A percentile compares a stretch with the other conserved stretches of the same genome.
Evolutionary conservation across 2,329 filamentous ascomycete genomes (phyloP).

Genomic region (Orbilia ellipsospora): DNA sequence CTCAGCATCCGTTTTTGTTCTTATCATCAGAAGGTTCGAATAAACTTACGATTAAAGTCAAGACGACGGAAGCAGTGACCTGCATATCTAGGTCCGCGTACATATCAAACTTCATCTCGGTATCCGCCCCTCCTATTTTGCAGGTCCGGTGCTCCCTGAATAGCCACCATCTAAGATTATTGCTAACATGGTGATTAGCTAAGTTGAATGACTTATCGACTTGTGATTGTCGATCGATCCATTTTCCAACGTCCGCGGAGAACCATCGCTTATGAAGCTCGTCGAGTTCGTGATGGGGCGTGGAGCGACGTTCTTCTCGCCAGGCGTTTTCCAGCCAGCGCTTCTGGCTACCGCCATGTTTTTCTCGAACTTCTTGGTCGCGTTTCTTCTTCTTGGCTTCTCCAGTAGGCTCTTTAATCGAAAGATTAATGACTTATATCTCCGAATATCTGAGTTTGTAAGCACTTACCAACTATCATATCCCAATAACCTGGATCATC

Average conservation of each 20-base stretch:
- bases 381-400: not conserved
- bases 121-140: no score
- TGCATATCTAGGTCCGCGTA: no score
- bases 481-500: not conserved
- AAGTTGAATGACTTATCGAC: not conserved
- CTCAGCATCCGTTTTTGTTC: no score
- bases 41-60: no score
- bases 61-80: no score
- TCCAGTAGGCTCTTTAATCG: not conserved
- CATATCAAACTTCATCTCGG: no score
- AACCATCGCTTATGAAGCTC: not conserved
- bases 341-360: not conserved
- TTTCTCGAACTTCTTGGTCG: not conserved
- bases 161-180: no score
- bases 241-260: not conserved
- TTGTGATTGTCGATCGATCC: not conserved
- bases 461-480: not conserved
- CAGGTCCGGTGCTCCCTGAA: no score
- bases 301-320: not conserved
- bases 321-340: not conserved
- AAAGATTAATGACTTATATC: not conserved
- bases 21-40: no score
- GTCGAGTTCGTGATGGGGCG: not conserved
- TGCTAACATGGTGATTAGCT: not conserved
- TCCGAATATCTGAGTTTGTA: not conserved